phyloP scores from a whole-genome alignment of 148 eudicot genomes.

The Dianthus caryophyllus region DNA sequence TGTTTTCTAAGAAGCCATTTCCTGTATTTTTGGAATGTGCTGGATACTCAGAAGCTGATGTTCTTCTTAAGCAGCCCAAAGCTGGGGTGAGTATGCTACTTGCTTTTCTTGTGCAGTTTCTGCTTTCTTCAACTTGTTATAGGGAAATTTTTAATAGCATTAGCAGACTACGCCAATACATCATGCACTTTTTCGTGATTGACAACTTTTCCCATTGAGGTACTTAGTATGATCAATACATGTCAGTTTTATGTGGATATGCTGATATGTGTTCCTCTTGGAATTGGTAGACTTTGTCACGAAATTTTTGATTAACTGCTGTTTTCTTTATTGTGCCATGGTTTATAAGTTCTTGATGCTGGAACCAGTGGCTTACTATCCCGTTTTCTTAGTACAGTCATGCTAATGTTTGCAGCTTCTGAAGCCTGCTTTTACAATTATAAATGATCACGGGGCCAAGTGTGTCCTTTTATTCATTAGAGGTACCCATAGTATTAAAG shows the following conservation, averaged over 20 bases:
- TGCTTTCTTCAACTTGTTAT: neutral
- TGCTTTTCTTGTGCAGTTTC: neutral
- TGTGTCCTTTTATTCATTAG: slow-evolving; percentile 86
- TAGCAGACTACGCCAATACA: neutral
- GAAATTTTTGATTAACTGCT: neutral
- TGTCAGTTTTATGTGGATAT: neutral
- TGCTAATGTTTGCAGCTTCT: slow-evolving; percentile 52
- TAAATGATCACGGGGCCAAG: slow-evolving; percentile 57
- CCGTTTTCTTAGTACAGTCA: slow-evolving; percentile 6
- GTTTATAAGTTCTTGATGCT: neutral
- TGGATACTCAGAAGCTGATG: slow-evolving; percentile 66
- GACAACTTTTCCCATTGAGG: neutral
- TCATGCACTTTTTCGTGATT: neutral
- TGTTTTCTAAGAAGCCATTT: slow-evolving; percentile 94
- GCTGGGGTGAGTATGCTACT: slow-evolving; percentile 63
- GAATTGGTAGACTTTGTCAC: neutral
- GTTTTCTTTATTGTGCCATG: neutral
- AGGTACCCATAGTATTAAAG: slow-evolving; percentile 96
- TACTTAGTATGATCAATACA: neutral
- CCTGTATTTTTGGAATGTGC: slow-evolving; percentile 86
- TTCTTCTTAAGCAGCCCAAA: slow-evolving; percentile 92
- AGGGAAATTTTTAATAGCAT: neutral
- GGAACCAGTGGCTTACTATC: neutral
- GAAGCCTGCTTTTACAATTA: slow-evolving; percentile 94
- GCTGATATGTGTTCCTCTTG: neutral